Base-by-base conservation (phyloP, 2,329 filamentous ascomycete genomes). In the Sporothrix euskadiensis region DNA sequence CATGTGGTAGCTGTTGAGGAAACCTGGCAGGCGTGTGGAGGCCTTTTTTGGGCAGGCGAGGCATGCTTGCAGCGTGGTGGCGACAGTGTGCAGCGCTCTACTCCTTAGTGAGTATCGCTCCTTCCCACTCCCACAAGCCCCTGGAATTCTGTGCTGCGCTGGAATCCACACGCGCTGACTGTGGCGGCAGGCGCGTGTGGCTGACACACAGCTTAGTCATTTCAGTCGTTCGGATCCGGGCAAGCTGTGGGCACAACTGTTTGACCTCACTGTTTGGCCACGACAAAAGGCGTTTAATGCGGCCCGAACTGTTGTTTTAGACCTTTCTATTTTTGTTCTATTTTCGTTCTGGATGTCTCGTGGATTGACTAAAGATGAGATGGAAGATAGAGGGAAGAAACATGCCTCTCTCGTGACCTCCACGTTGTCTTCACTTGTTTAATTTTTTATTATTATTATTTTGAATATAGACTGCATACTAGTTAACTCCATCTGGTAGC, bases 181-280 rank as follows among this genome's bases (percentile, higher is more conserved):
- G 61, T 47, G 61, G 61, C 61, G 59, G 71, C 47, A 41, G 22
- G 2, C 14, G 32, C n/a, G 22, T 30, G 73, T 74, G 73, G 73
- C 73, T 72, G 59, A 41, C 22, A 30, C n/a, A 26, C 39, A 47
- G 61, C 61, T 66, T 66, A 66, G 61, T 66, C 61, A 66, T 30
- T 41, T 19, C 22, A 14, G 16, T 61, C 3, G 57, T 6, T 47
- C 61, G 61, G 39, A 66, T 47, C n/a, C 39, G 39, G 61, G 22
- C n/a, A 30, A 26, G 49, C 56, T 52, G 54, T 61, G 65, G 26
- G 26, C 49, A 19, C 30, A 65, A n/a, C 59, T 19, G 44, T 49
- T 19, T 49, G 44, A 49, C 44, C 44, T 49, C 44, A 49, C 44
- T 49, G 44, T 49, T 49, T 49, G 14, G 19, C 14, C 44, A 49